Evolutionary conservation across 371 early-diverging fungal genomes (phyloP).

Genomic region (Mucor velutinosus): DNA sequence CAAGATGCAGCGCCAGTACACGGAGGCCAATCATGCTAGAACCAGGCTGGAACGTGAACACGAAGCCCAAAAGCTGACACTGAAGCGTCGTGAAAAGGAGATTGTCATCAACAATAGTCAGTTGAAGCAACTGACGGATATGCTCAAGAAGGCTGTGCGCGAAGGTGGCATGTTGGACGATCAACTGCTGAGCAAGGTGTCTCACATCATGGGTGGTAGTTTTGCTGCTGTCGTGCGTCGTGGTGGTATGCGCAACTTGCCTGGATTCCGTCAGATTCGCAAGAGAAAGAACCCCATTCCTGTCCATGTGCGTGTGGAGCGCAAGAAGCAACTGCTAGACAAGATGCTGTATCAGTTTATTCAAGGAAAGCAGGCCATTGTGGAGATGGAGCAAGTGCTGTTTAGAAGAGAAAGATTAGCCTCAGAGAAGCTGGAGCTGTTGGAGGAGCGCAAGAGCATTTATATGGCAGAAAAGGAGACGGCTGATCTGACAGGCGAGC

Average conservation of each 20-base stretch:
- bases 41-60: conserved; percentile 71
- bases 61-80: conserved; percentile 64
- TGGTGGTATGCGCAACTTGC: conserved; percentile 30
- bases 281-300: conserved; percentile 40
- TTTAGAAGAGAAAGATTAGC: conserved; percentile 62
- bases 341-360: conserved; percentile 56
- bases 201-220: conserved; percentile 48
- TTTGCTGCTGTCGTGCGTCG: conserved; percentile 45
- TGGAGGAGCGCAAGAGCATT: conserved; percentile 71
- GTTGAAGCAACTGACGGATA: conserved; percentile 52
- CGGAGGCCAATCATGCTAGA: conserved; percentile 64
- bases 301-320: conserved; percentile 38
- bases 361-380: conserved; percentile 54
- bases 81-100: conserved; percentile 61
- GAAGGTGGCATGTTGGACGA: conserved; percentile 54
- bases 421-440: conserved; percentile 71
- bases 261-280: conserved; percentile 18
- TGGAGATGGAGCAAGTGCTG: conserved; percentile 53
- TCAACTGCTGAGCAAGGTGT: conserved; percentile 38
- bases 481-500: conserved; percentile 51
- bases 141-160: conserved; percentile 55
- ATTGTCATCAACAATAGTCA: conserved; percentile 59
- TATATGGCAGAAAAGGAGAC: conserved; percentile 64
- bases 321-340: conserved; percentile 68
- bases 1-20: conserved; percentile 69